Evolutionary conservation across 306 rosid genomes (phyloP), one percentile per base, ranked within the genome.

Genomic region (Acacia confusa): DNA sequence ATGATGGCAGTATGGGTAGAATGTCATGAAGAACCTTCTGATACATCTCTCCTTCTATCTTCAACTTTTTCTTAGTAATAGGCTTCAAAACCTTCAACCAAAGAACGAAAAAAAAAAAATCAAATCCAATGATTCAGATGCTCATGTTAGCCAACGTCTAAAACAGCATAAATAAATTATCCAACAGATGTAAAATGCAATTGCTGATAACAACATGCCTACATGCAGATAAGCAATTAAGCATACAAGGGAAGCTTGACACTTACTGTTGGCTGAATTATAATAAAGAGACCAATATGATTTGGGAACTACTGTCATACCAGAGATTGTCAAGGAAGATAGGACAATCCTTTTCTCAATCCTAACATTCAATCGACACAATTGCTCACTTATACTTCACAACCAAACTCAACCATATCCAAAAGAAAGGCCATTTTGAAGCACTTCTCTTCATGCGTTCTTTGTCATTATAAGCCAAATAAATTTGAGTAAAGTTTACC

Each of bases 51-150:
- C 99, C 98, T 81, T 57, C 91, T 81, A 95, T 80, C 84, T 82
- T 93, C 89, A 95, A 83, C 88, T 95, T 95, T 76, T 92, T 85
- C 79, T 85, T 88, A 4, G 99, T 93, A 9, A 57, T 57, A 16
- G 97, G 98, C 86, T 86, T 93, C 85, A 95, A 65, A 84, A 95
- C 90, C 99, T 57, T 9, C 27, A 22, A 30, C 30, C 64, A 57
- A 57, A 57, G 30, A 24, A 22, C 30, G 24, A 25, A 0, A 7
- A 9, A n/a, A n/a, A 7, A 53, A 4, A 17, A 52, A 0, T 92
- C 82, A 95, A 64, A 84, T 92, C 89, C 98, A 93, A 84, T 45
- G 68, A 78, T 38, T 55, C 79, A 82, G 69, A 73, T 41, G 48
- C 76, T 74, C 61, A n/a, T 28, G 57, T 79, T 83, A 80, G 81